A percentile compares a stretch with the other conserved stretches of the same genome.
Evolutionary conservation across 2,329 filamentous ascomycete genomes (phyloP).

Genomic region (Emericellopsis atlantica): DNA sequence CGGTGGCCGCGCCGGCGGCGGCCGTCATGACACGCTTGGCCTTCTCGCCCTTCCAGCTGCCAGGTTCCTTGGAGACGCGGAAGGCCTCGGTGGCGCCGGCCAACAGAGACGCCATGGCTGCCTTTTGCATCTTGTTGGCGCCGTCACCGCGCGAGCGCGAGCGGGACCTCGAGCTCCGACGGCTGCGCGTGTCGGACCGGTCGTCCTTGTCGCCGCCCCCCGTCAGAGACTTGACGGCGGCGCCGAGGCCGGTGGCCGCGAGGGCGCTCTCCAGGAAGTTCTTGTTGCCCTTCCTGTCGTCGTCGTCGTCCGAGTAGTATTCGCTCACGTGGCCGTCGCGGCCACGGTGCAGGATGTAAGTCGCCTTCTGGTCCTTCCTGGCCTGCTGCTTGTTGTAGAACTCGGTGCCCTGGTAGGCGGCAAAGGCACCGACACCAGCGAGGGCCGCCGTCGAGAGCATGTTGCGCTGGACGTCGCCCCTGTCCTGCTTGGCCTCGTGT

Average conservation of each 20-base stretch:
- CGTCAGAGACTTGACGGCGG: conserved; percentile 46
- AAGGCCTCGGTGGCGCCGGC: conserved; percentile 89
- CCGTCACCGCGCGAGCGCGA: conserved; percentile 34
- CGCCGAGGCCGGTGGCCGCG: conserved; percentile 48
- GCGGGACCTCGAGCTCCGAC: conserved; percentile 39
- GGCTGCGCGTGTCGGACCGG: conserved; percentile 29
- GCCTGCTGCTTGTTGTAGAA: conserved; percentile 48
- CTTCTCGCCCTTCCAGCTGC: conserved; percentile 82
- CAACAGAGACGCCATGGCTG: conserved; percentile 79
- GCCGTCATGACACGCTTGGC: conserved; percentile 85
- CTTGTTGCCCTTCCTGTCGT: conserved; percentile 47
- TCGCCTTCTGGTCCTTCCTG: conserved; percentile 42
- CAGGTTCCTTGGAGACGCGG: conserved; percentile 77
- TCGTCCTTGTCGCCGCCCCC: conserved; percentile 32
- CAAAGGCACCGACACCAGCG: conserved; percentile 50
- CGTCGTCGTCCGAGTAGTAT: conserved; percentile 46
- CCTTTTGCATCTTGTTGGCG: conserved; percentile 61
- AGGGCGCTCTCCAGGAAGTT: conserved; percentile 52
- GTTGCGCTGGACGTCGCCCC: conserved; percentile 41
- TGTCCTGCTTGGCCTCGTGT: conserved; percentile 39
- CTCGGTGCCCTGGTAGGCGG: conserved; percentile 51
- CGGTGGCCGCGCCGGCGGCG: conserved; percentile 71
- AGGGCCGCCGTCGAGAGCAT: conserved; percentile 46
- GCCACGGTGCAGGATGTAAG: conserved; percentile 37
- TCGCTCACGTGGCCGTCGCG: conserved; percentile 38